Conservation (phyloP, 495 filamentous ascomycete species). For the Cercophora samala region DNA sequence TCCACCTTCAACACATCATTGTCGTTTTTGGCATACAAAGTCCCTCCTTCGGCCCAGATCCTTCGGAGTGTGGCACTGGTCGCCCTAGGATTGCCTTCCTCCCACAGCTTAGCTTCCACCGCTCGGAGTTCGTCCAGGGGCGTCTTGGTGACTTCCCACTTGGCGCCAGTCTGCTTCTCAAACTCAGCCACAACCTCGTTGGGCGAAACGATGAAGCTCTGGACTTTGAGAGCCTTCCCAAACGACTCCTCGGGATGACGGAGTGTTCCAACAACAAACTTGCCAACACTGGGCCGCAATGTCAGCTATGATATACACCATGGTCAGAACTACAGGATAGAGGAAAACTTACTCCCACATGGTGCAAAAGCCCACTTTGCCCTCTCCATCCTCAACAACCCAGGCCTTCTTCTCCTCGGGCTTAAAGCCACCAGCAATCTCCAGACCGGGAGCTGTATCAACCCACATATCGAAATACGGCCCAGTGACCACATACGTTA, state of each 20-base stretch:
- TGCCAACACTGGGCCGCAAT: conserved; percentile 54
- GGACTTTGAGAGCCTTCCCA: conserved; percentile 60
- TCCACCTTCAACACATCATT: conserved; percentile 55
- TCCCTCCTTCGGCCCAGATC: conserved; percentile 71
- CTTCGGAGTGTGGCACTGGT: conserved; percentile 56
- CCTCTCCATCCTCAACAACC: conserved; percentile 56
- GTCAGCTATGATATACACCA: conserved; percentile 1
- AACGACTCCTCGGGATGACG: conserved; percentile 51
- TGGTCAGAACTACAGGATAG: neutral
- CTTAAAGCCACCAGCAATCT: conserved; percentile 53
- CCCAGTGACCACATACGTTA: conserved; percentile 67
- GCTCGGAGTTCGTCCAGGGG: conserved; percentile 49
- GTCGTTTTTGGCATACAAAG: conserved; percentile 63
- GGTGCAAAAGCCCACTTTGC: conserved; percentile 59
- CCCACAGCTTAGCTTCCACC: conserved; percentile 56
- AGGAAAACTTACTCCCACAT: conserved; percentile 59
- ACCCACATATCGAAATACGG: conserved; percentile 69
- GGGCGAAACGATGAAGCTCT: conserved; percentile 66
- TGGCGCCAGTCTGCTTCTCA: conserved; percentile 58
- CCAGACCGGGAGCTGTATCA: conserved; percentile 32
- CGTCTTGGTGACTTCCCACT: conserved; percentile 55
- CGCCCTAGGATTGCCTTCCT: conserved; percentile 49
- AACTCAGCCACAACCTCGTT: conserved; percentile 61
- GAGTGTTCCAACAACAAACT: conserved; percentile 58
- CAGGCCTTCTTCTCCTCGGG: conserved; percentile 53